A percentile compares a stretch with the other conserved stretches of the same genome.
phyloP scores from a whole-genome alignment of 805 yeast species.

The Candida gorgasii region DNA sequence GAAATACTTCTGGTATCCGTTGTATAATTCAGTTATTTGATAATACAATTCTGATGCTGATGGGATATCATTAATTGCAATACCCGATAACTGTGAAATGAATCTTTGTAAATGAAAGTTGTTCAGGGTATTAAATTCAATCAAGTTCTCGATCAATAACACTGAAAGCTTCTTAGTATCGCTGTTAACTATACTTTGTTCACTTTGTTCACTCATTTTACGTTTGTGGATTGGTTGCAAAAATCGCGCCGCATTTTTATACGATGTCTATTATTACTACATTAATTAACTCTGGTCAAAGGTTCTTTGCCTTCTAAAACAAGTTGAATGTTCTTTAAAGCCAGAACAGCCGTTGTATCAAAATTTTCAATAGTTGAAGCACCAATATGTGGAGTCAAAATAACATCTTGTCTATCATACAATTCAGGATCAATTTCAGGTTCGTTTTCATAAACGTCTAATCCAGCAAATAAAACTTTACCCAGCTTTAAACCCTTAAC shows the following conservation, averaged over 20 bases:
- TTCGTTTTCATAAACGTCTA: constrained; percentile 72
- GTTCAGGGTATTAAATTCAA: constrained; percentile 20
- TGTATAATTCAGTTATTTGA: constrained; percentile 21
- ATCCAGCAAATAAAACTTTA: constrained; percentile 62
- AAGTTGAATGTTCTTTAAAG: constrained; percentile 56
- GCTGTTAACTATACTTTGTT: background rate
- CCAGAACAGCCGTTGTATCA: constrained; percentile 49
- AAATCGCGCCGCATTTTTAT: background rate
- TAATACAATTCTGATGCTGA: constrained; percentile 18
- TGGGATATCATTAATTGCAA: constrained; percentile 14
- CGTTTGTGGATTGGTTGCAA: background rate
- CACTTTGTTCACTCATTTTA: constrained; percentile 1
- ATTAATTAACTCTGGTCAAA: constrained; percentile 14
- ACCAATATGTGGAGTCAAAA: constrained; percentile 71
- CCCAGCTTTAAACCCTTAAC: constrained; percentile 61
- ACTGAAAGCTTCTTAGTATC: constrained; percentile 56
- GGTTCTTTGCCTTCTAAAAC: constrained; percentile 24
- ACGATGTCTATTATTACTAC: background rate
- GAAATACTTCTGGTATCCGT: constrained; percentile 22
- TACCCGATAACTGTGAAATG: constrained; percentile 12
- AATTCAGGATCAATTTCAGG: constrained; percentile 54
- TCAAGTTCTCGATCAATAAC: constrained; percentile 22
- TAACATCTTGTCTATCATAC: constrained; percentile 58
- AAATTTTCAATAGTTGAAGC: constrained; percentile 63
- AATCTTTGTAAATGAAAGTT: constrained; percentile 18